A percentile compares a stretch with the other conserved stretches of the same genome.
phyloP scores from a whole-genome alignment of 2,329 filamentous ascomycete species.

The Aureobasidium melanogenum region DNA sequence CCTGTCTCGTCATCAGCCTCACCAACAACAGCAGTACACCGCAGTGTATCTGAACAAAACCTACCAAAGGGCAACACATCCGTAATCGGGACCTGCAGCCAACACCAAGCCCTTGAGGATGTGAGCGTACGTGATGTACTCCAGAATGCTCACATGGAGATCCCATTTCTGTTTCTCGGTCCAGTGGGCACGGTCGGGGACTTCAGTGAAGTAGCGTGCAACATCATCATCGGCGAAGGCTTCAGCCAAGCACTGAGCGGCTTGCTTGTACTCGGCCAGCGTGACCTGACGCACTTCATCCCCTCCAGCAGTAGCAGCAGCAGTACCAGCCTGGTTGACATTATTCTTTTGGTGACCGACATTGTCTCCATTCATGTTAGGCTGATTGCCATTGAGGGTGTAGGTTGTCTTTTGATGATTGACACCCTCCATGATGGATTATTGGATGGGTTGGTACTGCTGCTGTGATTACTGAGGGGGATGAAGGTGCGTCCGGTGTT shows the following conservation, averaged over 20 bases:
- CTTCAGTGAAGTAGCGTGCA: constrained; percentile 65
- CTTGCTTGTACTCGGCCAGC: constrained; percentile 61
- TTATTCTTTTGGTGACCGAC: neutral
- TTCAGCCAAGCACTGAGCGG: constrained; percentile 62
- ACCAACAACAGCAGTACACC: neutral
- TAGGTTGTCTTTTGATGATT: constrained; percentile 23
- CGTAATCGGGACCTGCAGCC: constrained; percentile 65
- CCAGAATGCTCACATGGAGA: constrained; percentile 67
- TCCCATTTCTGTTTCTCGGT: constrained; percentile 63
- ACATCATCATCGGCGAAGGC: constrained; percentile 70
- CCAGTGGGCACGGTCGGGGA: constrained; percentile 55
- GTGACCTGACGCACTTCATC: constrained; percentile 53
- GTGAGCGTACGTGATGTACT: constrained; percentile 68
- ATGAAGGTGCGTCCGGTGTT: constrained; percentile 40
- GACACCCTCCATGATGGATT: constrained; percentile 38
- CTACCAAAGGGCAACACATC: constrained; percentile 71
- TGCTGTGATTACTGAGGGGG: constrained; percentile 36
- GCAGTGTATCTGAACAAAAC: constrained; percentile 22
- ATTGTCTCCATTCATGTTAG: constrained; percentile 27
- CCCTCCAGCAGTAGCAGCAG: constrained; percentile 22
- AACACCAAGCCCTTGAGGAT: constrained; percentile 66
- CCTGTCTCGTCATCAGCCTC: constrained; percentile 37
- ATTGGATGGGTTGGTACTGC: constrained; percentile 25
- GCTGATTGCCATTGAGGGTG: constrained; percentile 21
- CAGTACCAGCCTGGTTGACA: neutral